phyloP scores from a whole-genome alignment of 805 yeast species.

The Cyberlindnera nakhonratchasimensis region DNA sequence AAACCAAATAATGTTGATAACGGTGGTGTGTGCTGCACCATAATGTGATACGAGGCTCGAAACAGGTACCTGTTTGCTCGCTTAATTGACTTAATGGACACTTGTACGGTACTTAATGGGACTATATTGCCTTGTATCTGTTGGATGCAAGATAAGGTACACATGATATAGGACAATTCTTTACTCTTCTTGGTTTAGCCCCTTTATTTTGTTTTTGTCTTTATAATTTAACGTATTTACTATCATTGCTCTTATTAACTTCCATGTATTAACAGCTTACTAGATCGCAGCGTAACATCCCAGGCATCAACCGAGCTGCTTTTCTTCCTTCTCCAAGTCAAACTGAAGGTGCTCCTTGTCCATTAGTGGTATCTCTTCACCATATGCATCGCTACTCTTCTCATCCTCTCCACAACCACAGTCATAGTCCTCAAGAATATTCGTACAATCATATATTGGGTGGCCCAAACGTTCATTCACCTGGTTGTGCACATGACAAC shows the following conservation, averaged over 20 bases:
- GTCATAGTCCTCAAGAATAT: conserved; percentile 84
- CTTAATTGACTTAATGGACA: background rate
- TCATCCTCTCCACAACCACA: conserved; percentile 93
- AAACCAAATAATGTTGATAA: background rate
- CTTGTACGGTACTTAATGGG: too few species aligned
- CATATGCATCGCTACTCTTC: conserved; percentile 19
- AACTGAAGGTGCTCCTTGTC: conserved; percentile 43
- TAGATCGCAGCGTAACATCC: too few species aligned
- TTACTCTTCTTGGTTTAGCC: too few species aligned
- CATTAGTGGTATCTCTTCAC: background rate
- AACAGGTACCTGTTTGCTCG: too few species aligned
- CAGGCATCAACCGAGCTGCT: conserved; percentile 39
- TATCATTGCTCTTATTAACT: too few species aligned
- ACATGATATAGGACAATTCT: too few species aligned
- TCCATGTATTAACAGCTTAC: too few species aligned
- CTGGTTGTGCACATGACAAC: conserved; percentile 86
- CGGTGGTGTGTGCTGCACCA: conserved; percentile 32
- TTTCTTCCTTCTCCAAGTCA: conserved; percentile 46
- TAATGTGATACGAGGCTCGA: conserved; percentile 34
- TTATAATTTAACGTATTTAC: too few species aligned
- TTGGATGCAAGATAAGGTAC: too few species aligned
- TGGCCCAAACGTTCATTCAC: conserved; percentile 74
- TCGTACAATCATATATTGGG: conserved; percentile 76
- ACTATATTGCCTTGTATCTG: too few species aligned
- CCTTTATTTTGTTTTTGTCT: too few species aligned